These are phyloP conservation scores for Ophiostoma pallidulum DNA, from an alignment of 2,329 filamentous ascomycete genomes.

Conservation along the genomic window DNA sequence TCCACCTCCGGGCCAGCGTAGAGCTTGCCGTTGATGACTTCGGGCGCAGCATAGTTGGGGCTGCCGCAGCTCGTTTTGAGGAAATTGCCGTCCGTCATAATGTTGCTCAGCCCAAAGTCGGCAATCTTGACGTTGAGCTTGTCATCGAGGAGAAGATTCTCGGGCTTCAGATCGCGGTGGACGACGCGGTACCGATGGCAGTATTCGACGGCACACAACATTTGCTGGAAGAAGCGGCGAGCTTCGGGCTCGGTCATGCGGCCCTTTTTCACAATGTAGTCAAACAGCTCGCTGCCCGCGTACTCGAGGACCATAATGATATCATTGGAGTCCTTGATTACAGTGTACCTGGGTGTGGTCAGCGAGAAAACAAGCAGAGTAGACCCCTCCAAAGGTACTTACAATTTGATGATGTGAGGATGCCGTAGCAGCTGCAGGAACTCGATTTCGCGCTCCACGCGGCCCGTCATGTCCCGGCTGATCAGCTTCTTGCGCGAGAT, in stretches of 20 bases:
- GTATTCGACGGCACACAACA: slow-evolving; percentile 97
- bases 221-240: slow-evolving; percentile 98
- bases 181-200: slow-evolving; percentile 99
- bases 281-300: slow-evolving; percentile 90
- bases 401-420: slow-evolving; percentile 98
- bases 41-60: slow-evolving; percentile 94
- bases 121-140: slow-evolving; percentile 98
- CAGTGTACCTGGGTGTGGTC: slow-evolving; percentile 60
- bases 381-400: slow-evolving; percentile 27
- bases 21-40: slow-evolving; percentile 95
- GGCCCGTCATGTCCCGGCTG: slow-evolving; percentile 93
- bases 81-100: slow-evolving; percentile 99
- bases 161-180: slow-evolving; percentile 92
- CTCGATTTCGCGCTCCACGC: slow-evolving; percentile 96
- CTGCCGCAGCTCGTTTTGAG: slow-evolving; percentile 97
- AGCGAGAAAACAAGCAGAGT: slow-evolving; percentile 14
- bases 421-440: slow-evolving; percentile 92
- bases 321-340: slow-evolving; percentile 87
- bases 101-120: slow-evolving; percentile 96
- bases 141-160: slow-evolving; percentile 91
- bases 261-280: slow-evolving; percentile 93
- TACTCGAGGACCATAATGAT: slow-evolving; percentile 99
- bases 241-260: slow-evolving; percentile 85
- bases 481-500: slow-evolving; percentile 94
- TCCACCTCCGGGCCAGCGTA: slow-evolving; percentile 97